Evolutionary conservation across 2,329 filamentous ascomycete genomes (phyloP).

Genomic region (Colletotrichum kahawae): DNA sequence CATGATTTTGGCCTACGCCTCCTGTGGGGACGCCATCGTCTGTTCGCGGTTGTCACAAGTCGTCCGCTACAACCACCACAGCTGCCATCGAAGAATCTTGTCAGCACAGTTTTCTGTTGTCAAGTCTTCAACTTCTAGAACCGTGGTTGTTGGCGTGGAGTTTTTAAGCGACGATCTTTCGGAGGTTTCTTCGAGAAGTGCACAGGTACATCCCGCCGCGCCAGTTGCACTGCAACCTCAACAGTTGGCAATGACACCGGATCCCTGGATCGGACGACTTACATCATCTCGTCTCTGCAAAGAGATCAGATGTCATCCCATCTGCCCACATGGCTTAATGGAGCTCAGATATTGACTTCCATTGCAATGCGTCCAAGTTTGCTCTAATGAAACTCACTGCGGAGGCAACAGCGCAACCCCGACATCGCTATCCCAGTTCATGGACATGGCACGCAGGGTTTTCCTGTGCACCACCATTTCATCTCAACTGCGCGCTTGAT

Average conservation of each 20-base stretch:
- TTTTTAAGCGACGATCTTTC: neutral
- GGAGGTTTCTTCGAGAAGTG: neutral
- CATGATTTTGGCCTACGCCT: neutral
- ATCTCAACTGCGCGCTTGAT: neutral
- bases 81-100: neutral
- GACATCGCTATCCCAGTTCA: slow-evolving; percentile 2
- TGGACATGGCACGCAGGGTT: neutral
- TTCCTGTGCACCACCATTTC: neutral
- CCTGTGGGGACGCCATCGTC: neutral
- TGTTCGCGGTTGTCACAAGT: neutral
- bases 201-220: slow-evolving; percentile 1
- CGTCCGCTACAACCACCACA: neutral
- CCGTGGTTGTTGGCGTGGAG: neutral
- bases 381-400: slow-evolving; percentile 6
- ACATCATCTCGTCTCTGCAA: neutral
- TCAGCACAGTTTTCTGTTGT: neutral
- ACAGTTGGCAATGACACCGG: neutral
- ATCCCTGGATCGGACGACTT: neutral
- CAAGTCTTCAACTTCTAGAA: neutral
- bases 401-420: neutral
- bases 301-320: neutral
- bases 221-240: slow-evolving; percentile 6
- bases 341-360: neutral
- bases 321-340: neutral
- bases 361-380: neutral